Percentiles rank a stretch among this genome's conserved stretches.
Evolutionary conservation across 1,284 basidiomycete species (phyloP).

Genomic region (Phenoliferia sp.): DNA sequence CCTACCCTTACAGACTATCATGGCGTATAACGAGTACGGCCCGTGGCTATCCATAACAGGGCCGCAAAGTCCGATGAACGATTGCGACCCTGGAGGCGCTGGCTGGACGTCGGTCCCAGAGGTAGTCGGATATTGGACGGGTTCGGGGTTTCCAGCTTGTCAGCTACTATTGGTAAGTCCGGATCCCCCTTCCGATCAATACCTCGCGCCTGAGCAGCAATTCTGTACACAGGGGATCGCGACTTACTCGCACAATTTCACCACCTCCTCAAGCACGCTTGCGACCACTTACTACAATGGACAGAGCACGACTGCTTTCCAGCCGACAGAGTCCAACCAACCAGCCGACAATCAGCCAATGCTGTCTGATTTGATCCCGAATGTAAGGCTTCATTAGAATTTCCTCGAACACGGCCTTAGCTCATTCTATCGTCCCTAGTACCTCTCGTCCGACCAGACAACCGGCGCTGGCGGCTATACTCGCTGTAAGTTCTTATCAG

Average conservation of each 20-base stretch:
- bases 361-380: background rate
- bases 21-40: slow-evolving; percentile 17
- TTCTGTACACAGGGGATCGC: slow-evolving; percentile 12
- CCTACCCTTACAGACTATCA: background rate
- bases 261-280: slow-evolving; percentile 5
- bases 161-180: slow-evolving; percentile 12
- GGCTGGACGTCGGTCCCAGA: background rate
- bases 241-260: slow-evolving; percentile 17
- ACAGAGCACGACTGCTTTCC: slow-evolving; percentile 8
- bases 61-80: slow-evolving; percentile 12
- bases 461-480: slow-evolving; percentile 13
- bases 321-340: background rate
- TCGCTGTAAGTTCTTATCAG: slow-evolving; percentile 1
- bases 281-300: slow-evolving; percentile 14
- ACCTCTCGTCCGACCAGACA: slow-evolving; percentile 10
- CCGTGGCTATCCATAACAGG: slow-evolving; percentile 11
- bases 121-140: slow-evolving; percentile 3
- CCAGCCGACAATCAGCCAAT: background rate
- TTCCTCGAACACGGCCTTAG: background rate
- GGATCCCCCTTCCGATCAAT: background rate
- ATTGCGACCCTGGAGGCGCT: slow-evolving; percentile 4
- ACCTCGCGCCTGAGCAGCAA: no score
- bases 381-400: background rate
- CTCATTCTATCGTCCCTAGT: background rate
- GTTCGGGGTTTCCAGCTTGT: slow-evolving; percentile 17